phyloP scores from a whole-genome alignment of 2,329 filamentous ascomycete genomes.

The Clarireedia hainanense region DNA sequence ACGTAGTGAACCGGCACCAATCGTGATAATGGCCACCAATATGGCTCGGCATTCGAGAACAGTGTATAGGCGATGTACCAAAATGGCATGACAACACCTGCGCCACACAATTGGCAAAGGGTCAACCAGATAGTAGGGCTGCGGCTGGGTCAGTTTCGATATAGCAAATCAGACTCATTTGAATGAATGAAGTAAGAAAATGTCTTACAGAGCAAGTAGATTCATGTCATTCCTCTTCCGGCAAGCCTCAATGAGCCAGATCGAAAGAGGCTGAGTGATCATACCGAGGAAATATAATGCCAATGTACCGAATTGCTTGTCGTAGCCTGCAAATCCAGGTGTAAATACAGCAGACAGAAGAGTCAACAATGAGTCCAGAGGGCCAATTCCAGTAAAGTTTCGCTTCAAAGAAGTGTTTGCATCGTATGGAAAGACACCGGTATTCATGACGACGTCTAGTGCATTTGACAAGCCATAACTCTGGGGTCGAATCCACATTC shows the following conservation, averaged over 20 bases:
- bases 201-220: background rate
- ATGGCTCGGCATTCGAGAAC: background rate
- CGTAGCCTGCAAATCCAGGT: background rate
- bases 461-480: background rate
- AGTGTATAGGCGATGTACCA: background rate
- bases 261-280: background rate
- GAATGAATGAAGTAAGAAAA: background rate
- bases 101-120: background rate
- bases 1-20: background rate
- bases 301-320: background rate
- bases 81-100: background rate
- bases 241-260: background rate
- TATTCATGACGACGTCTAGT: background rate
- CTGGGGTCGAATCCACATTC: background rate
- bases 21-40: conserved; percentile 4
- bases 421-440: background rate
- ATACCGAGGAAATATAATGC: background rate
- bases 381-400: background rate
- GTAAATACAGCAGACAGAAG: background rate
- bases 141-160: background rate
- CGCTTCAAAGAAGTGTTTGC: background rate
- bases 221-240: conserved; percentile 5
- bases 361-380: background rate
- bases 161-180: too few relatives aligned
- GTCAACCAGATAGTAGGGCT: conserved; percentile 1